phyloP scores from a whole-genome alignment of 495 filamentous ascomycete species.

The Hypoxylon crocopeplum region DNA sequence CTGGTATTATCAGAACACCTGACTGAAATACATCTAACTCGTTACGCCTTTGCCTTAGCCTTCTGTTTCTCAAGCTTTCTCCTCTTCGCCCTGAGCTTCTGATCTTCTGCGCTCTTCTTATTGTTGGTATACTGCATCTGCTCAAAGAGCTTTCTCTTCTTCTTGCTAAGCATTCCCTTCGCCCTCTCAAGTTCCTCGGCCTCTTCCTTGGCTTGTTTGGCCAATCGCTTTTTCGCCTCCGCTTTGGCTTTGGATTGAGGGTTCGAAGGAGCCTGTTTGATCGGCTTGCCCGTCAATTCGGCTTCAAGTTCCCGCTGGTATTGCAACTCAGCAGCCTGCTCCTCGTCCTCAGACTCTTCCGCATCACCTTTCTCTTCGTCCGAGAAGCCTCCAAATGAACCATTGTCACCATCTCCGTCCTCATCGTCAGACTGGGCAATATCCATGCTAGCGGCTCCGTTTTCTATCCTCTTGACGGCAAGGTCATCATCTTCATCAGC shows the following conservation, averaged over 20 bases:
- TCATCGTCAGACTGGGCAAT: slow-evolving; percentile 54
- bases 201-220: slow-evolving; percentile 73
- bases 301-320: slow-evolving; percentile 92
- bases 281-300: slow-evolving; percentile 67
- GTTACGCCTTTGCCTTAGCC: slow-evolving; percentile 41
- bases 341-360: slow-evolving; percentile 57
- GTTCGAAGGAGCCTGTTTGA: slow-evolving; percentile 52
- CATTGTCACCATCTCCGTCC: slow-evolving; percentile 44
- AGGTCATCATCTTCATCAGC: slow-evolving; percentile 44
- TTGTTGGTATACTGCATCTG: slow-evolving; percentile 92
- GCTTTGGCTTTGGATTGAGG: slow-evolving; percentile 65
- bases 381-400: slow-evolving; percentile 52
- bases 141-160: slow-evolving; percentile 88
- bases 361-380: slow-evolving; percentile 46
- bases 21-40: no score
- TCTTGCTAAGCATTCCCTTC: slow-evolving; percentile 92
- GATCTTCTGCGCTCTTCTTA: slow-evolving; percentile 79
- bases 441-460: slow-evolving; percentile 50
- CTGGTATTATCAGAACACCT: slow-evolving; percentile 39
- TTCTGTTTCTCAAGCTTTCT: slow-evolving; percentile 82
- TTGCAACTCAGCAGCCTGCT: slow-evolving; percentile 54
- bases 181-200: slow-evolving; percentile 84
- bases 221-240: slow-evolving; percentile 70
- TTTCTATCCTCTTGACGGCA: slow-evolving; percentile 52
- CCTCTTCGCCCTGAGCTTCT: slow-evolving; percentile 79